These are phyloP conservation scores for Eimeria praecox DNA, from an alignment of 169 alveolate genomes.

Conservation along the genomic window DNA sequence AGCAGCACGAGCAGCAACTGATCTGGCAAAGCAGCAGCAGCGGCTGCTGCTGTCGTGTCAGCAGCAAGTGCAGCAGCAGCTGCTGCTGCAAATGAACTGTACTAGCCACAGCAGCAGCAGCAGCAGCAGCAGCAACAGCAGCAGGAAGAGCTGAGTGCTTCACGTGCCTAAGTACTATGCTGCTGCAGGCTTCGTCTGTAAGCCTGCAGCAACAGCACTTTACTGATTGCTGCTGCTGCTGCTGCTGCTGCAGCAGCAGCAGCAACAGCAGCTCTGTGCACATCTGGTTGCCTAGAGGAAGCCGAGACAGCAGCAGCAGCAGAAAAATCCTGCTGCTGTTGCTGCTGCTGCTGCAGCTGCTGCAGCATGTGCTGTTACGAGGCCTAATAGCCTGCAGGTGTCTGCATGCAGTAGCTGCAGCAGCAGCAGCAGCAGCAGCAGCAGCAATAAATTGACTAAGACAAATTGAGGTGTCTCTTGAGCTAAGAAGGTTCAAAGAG, in stretches of 20 bases:
- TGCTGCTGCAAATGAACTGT: constrained; percentile 14
- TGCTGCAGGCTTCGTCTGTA: background rate
- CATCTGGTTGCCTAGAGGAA: background rate
- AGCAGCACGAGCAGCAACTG: background rate
- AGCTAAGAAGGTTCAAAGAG: constrained; percentile 6
- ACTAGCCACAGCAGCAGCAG: background rate
- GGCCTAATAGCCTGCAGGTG: background rate
- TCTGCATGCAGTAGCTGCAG: background rate
- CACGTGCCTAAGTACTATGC: background rate
- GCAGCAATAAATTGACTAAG: background rate
- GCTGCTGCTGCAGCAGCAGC: constrained; percentile 38
- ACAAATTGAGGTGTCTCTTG: background rate
- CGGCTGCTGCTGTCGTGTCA: constrained; percentile 13
- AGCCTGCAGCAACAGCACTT: background rate
- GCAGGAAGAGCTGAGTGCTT: background rate
- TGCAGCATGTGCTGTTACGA: background rate
- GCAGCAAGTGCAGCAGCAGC: constrained; percentile 32
- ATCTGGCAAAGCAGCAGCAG: background rate
- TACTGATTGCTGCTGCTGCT: background rate
- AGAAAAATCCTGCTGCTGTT: background rate
- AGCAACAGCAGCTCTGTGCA: background rate
- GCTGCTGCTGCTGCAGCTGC: background rate
- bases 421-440: constrained; percentile 24
- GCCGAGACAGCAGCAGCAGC: background rate
- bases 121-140: constrained; percentile 39